Evolutionary conservation across 2,329 filamentous ascomycete genomes (phyloP).

Genomic region (Monilinia laxa): DNA sequence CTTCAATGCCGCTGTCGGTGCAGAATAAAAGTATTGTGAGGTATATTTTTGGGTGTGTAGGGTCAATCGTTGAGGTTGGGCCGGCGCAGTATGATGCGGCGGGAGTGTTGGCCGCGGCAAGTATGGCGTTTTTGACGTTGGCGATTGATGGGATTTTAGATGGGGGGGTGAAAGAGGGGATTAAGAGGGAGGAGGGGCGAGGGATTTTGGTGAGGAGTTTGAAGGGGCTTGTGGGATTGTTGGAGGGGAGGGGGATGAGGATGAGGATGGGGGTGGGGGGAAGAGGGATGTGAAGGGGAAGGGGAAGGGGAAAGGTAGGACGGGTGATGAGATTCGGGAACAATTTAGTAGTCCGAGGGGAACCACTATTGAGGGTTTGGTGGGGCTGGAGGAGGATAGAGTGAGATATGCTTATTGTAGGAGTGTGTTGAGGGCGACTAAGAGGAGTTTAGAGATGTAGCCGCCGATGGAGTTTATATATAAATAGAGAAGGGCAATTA

Average conservation of each 20-base stretch:
- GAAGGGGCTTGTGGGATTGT: conserved; percentile 52
- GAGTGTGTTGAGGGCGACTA: conserved; percentile 67
- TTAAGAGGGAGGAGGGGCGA: conserved; percentile 70
- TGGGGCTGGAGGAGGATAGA: conserved; percentile 71
- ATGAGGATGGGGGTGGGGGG: background rate
- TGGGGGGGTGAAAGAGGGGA: conserved; percentile 75
- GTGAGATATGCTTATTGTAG: conserved; percentile 66
- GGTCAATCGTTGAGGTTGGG: conserved; percentile 66
- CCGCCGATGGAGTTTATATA: background rate
- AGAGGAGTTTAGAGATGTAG: conserved; percentile 40
- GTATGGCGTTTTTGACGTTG: conserved; percentile 73
- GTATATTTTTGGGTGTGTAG: conserved; percentile 76
- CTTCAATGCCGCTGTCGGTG: background rate
- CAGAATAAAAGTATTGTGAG: conserved; percentile 52
- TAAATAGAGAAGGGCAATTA: background rate
- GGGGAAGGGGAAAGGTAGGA: conserved; percentile 52
- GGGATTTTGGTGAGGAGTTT: conserved; percentile 77
- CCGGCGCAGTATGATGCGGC: conserved; percentile 68
- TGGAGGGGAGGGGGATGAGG: conserved; percentile 41
- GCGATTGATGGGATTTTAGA: conserved; percentile 75
- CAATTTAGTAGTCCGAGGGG: conserved; percentile 75
- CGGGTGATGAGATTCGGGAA: conserved; percentile 72
- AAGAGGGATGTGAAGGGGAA: background rate
- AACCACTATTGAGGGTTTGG: conserved; percentile 72
- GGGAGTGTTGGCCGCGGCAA: conserved; percentile 72